A percentile compares a stretch with the other conserved stretches of the same genome.
These are phyloP conservation scores for Lactifluus pinguis DNA, from an alignment of 768 basidiomycete species.

Conservation along the genomic window DNA sequence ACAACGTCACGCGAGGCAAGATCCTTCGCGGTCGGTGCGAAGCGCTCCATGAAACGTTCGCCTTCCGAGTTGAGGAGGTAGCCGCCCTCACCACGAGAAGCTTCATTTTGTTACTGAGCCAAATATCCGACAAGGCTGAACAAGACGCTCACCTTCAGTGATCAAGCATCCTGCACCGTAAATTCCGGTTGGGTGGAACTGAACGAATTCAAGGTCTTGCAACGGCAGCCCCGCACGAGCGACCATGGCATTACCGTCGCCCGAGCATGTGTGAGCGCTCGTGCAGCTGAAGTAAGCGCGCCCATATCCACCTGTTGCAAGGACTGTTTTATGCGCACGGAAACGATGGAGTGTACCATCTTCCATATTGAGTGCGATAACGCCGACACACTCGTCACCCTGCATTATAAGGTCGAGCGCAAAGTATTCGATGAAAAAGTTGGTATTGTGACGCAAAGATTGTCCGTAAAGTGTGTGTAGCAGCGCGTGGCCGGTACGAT, in stretches of 20 bases:
- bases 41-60: slow-evolving; percentile 99
- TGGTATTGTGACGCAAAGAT: slow-evolving; percentile 97
- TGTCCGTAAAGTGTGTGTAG: slow-evolving; percentile 99
- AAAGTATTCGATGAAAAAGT: slow-evolving; percentile 99
- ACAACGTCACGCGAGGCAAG: slow-evolving; percentile 99
- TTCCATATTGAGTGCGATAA: slow-evolving; percentile 99
- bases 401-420: slow-evolving; percentile 99
- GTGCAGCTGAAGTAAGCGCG: slow-evolving; percentile 98
- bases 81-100: slow-evolving; percentile 98
- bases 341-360: slow-evolving; percentile 98
- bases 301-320: slow-evolving; percentile 97
- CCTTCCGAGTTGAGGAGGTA: slow-evolving; percentile 97
- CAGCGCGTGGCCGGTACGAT: slow-evolving; percentile 97
- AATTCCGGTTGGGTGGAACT: slow-evolving; percentile 99
- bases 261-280: slow-evolving; percentile 97
- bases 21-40: slow-evolving; percentile 98
- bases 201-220: slow-evolving; percentile 98
- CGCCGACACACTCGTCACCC: slow-evolving; percentile 97
- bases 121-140: background rate
- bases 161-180: slow-evolving; percentile 99
- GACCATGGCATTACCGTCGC: slow-evolving; percentile 99
- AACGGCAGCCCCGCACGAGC: slow-evolving; percentile 91
- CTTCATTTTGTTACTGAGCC: slow-evolving; percentile 31
- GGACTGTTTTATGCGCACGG: slow-evolving; percentile 95
- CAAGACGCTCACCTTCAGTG: slow-evolving; percentile 66